Evolutionary conservation across 164 flowering plant genomes (phyloP).

Genomic region (Magnolia changhungtana): DNA sequence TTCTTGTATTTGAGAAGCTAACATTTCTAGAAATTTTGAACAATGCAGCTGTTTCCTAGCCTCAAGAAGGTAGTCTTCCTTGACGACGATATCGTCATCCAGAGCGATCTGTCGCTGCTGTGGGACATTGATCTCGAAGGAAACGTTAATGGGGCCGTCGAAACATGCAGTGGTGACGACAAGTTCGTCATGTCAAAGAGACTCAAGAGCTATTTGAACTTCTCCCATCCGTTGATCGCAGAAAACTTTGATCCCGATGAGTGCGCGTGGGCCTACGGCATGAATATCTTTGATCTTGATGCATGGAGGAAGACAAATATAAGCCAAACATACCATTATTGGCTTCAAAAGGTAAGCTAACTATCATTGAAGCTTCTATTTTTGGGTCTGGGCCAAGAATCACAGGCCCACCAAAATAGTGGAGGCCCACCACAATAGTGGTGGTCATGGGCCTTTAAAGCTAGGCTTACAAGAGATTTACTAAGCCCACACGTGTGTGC

Average conservation of each 20-base stretch:
- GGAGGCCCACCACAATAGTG: background rate
- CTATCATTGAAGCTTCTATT: background rate
- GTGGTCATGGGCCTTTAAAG: background rate
- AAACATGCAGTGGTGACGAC: constrained; percentile 88
- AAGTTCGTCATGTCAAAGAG: constrained; percentile 89
- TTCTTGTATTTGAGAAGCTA: background rate
- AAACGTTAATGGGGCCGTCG: constrained; percentile 98
- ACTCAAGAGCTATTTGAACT: constrained; percentile 84
- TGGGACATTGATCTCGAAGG: constrained; percentile 94
- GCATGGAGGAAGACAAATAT: constrained; percentile 93
- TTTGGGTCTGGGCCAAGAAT: too few species aligned
- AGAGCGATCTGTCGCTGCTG: constrained; percentile 78
- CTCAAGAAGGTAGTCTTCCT: constrained; percentile 84
- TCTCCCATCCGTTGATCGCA: constrained; percentile 79
- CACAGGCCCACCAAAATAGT: background rate
- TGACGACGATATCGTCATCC: constrained; percentile 92
- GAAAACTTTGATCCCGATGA: constrained; percentile 66
- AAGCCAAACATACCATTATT: constrained; percentile 67
- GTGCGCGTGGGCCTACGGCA: constrained; percentile 99
- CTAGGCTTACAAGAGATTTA: too few species aligned
- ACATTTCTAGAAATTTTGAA: background rate
- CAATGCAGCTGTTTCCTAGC: constrained; percentile 85
- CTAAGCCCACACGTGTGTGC: too few species aligned
- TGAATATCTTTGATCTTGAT: constrained; percentile 86
- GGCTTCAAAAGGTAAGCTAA: constrained; percentile 69